Base-by-base conservation (phyloP, 139 green algal species). In the Micractinium sp. region DNA sequence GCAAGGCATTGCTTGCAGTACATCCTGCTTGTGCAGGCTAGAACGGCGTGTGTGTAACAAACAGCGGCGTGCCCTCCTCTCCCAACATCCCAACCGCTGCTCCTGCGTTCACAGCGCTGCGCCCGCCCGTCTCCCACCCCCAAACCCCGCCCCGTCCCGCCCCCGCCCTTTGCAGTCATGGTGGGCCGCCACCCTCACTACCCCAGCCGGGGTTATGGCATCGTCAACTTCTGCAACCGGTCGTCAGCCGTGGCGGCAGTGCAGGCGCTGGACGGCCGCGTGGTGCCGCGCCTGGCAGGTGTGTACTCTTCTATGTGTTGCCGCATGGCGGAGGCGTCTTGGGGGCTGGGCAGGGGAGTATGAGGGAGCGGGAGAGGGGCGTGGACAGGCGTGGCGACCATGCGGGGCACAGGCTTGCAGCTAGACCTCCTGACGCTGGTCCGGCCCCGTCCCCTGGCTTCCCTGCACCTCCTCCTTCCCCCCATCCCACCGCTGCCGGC, bases 241-340 rank as follows among this genome's bases (percentile, higher is more conserved):
- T 15, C 71, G 14, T 38, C 31, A n/a, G 71, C 71, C 71, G 35
- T 33, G 31, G 71, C 71, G 12, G 71, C 71, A 25, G 35, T 77
- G 71, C 71, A 77, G 31, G 71, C 71, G 71, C 31, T 77, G 71
- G 71, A 77, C 29, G 71, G 35, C 29, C 71, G 71, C 3, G 29
- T 20, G 31, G 71, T 77, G 71, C 71, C 71, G 31, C 71, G 71
- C 71, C 71, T 77, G 71, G 71, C 71, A 77, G 71, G 71, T 77
- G 71, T 1, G 31, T 15, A 14, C 71, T n/a, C 71, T 22, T 20
- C 1, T 12, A 25, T 77, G 4, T 38, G 71, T 18, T 33, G 25
- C 23, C 29, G 25, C 67, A 33, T 31, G 31, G 25, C 1, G 31
- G 67, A 35, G 67, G 67, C 7, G 63, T 31, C 20, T 27, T 5